Evolutionary conservation across 2,329 filamentous ascomycete species (phyloP).

Genomic region (Seiridium unicorne): DNA sequence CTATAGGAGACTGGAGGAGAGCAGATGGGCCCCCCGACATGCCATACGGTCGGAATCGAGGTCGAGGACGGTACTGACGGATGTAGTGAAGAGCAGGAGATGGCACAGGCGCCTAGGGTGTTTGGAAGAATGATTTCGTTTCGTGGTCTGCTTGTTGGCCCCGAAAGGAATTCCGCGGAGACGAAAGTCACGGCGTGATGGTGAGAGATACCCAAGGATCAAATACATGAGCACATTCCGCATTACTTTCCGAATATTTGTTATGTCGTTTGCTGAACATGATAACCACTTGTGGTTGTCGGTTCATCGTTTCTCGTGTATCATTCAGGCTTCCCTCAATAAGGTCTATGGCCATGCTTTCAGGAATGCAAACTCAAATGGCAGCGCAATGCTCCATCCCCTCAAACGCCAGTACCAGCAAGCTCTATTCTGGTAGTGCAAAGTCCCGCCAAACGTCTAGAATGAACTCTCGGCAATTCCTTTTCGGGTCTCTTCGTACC

Average conservation of each 20-base stretch:
- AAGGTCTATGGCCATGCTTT: neutral
- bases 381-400: too few species aligned
- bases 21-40: neutral
- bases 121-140: neutral
- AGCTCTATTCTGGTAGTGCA: too few species aligned
- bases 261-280: too few species aligned
- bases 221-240: neutral
- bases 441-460: neutral
- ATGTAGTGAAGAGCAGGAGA: neutral
- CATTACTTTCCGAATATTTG: too few species aligned
- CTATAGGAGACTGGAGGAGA: slow-evolving; percentile 5
- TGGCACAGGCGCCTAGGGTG: neutral
- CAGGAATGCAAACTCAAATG: too few species aligned
- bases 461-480: slow-evolving; percentile 3
- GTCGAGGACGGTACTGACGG: slow-evolving; percentile 1
- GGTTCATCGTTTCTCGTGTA: neutral
- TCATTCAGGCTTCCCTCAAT: neutral
- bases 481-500: slow-evolving; percentile 16
- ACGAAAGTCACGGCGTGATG: too few species aligned
- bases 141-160: too few species aligned
- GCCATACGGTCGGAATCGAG: neutral
- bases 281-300: neutral
- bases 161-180: too few species aligned
- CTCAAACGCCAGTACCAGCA: neutral
- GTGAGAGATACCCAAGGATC: neutral